Percentiles rank a stretch among this genome's conserved stretches.
Conservation (phyloP, 306 rosid genomes). For the Prunus padus region DNA sequence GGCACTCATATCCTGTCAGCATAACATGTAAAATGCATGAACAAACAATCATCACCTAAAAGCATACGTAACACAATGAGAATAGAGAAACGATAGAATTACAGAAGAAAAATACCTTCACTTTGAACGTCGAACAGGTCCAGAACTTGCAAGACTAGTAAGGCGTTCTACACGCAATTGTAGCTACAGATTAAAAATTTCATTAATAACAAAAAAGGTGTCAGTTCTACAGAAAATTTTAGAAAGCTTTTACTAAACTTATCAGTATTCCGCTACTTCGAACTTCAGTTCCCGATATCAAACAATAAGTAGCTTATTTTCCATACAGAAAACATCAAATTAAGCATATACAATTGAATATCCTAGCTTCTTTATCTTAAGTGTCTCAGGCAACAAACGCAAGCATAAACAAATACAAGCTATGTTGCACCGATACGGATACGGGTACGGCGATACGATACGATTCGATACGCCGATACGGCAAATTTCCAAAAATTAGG, state of each 20-base stretch:
- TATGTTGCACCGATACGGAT: too few relatives aligned
- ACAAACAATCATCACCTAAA: slow-evolving; percentile 9
- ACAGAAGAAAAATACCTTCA: slow-evolving; percentile 52
- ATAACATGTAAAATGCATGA: slow-evolving; percentile 7
- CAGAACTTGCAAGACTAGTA: slow-evolving; percentile 47
- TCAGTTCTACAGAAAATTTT: background rate
- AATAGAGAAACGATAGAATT: background rate
- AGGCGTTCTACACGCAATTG: slow-evolving; percentile 60
- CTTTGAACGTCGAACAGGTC: slow-evolving; percentile 69
- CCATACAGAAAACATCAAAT: background rate
- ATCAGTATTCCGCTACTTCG: background rate
- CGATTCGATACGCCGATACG: too few relatives aligned
- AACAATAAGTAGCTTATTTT: background rate
- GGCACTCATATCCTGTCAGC: slow-evolving; percentile 90
- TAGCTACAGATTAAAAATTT: slow-evolving; percentile 43
- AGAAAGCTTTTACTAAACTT: background rate
- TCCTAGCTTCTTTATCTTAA: background rate
- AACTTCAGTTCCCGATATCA: background rate
- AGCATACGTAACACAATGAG: slow-evolving; percentile 11
- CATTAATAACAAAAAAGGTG: background rate
- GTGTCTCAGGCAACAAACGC: background rate
- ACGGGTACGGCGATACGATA: too few relatives aligned
- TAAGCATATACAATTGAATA: background rate
- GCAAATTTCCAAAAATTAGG: too few relatives aligned
- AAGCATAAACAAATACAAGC: background rate